A percentile compares a stretch with the other conserved stretches of the same genome.
phyloP scores from a whole-genome alignment of 768 basidiomycete species.

The Boletus barrowsii region DNA sequence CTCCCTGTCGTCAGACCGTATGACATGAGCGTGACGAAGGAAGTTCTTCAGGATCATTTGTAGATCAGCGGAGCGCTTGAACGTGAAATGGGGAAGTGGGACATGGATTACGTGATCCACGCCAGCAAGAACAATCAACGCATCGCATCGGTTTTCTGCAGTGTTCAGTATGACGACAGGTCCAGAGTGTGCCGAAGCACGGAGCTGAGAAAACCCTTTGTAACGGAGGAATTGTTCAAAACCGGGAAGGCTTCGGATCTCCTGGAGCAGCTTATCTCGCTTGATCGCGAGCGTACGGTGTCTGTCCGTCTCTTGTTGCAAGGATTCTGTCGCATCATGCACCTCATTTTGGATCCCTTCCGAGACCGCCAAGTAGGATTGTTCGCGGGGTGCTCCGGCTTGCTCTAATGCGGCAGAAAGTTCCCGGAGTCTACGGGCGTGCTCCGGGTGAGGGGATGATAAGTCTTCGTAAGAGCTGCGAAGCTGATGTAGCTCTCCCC shows the following conservation, averaged over 20 bases:
- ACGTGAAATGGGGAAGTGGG: not conserved
- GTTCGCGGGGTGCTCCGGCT: not conserved
- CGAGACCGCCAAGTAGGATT: not conserved
- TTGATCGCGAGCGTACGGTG: constrained; percentile 1
- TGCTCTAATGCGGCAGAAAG: not conserved
- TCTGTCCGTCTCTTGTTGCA: not conserved
- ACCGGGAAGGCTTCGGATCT: not conserved
- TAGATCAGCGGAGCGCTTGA: not conserved
- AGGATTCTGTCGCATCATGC: not conserved
- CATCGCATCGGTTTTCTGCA: not conserved
- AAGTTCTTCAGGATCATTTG: not conserved
- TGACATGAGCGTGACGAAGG: not conserved
- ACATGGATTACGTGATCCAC: not conserved
- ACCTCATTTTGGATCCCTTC: not conserved
- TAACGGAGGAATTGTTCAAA: constrained; percentile 6
- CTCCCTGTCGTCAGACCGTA: not conserved
- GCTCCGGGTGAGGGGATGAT: constrained; percentile 3
- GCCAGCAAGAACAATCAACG: not conserved
- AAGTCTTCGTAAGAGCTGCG: constrained; percentile 9
- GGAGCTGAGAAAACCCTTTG: not conserved
- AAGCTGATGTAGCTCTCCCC: constrained; percentile 14
- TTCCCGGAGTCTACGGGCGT: not conserved
- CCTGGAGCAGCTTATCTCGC: not conserved
- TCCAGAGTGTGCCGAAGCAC: too few species aligned
- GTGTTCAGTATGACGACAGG: not conserved